Evolutionary conservation across 2,329 filamentous ascomycete species (phyloP), one percentile per base, ranked within the genome.

Genomic region (Dactylonectria estremocensis): DNA sequence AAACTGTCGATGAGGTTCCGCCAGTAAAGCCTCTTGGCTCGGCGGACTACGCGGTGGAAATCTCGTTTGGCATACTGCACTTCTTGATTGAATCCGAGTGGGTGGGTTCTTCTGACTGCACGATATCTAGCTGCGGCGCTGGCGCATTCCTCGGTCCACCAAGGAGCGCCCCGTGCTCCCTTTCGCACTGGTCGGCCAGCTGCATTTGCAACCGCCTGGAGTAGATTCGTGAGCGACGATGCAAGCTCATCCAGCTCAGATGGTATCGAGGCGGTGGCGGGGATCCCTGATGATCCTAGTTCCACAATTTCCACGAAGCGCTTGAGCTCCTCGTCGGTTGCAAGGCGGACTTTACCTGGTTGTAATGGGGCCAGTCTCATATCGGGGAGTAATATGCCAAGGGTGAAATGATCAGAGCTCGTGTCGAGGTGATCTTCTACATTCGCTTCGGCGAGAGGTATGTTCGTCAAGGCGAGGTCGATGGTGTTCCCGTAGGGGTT

Each of bases 111-210:
- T 62, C 62, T 65, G 31, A 66, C 66, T 13, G 62, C 57, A 22
- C 59, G 61, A 24, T 64, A 68, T 31, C 53, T 65, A 18, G 62
- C 68, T 13, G 58, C 65, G 35, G 65, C 65, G 22, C 28, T 14
- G 33, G 61, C 58, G 49, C 58, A 68, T 50, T 70, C 61, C 37
- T 70, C 68, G 24, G 65, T 70, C 68, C 66, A 70, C 65, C 62
- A 70, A 10, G 66, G 62, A 28, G 54, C 65, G 22, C 52, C 60
- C 9, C 68, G 62, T 6, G 64, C 55, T 14, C 57, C 54, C 33
- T 68, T 70, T 11, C 49, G 28, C 35, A 58, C 20, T 14, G 62
- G 53, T n/a, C 58, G 43, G 14, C 61, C 52, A 10, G 60, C 64
- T 43, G 52, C 52, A 14, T 35, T 69, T 24, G 57, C 61, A 22